Evolutionary conservation across 176 grass and related monocot species (phyloP), one percentile per base, ranked within the genome.

Genomic region (Dactylis glomerata): DNA sequence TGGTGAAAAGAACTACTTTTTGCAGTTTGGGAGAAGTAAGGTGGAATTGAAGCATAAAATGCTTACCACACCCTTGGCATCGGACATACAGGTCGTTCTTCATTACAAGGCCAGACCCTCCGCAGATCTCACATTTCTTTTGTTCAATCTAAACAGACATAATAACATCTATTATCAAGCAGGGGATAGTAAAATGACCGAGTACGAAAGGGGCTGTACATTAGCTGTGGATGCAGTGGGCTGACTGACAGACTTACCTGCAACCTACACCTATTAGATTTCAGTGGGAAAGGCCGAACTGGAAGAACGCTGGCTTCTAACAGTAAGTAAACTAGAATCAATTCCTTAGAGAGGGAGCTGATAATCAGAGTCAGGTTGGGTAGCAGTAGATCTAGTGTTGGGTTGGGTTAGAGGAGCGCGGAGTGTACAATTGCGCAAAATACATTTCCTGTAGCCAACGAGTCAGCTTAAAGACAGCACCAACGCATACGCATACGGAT

Each of bases 11-110:
- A 49, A 14, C 32, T 88, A 0, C 19, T 49, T 31, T 31, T 68
- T 52, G 20, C 62, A 36, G 34, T 10, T 20, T 7, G 1, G 6
- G 46, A 31, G 38, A 62, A 24, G 5, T 54, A 58, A 56, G 47
- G 8, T 45, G 54, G 44, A 36, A 61, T 7, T 57, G 40, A 20
- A 87, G 31, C 20, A 68, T 31, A 44, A 16, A 62, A 3, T 50
- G 81, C 82, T 31, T 93, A 98, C 93, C 96, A 78, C 96, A 98
- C 52, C 85, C 80, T 67, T 92, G 93, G 85, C 93, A 98, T 28
- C 93, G 91, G 30, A 90, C 85, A 76, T 87, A 95, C 33, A 83
- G 37, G 28, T 93, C 59, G 6, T 93, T 79, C 73, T 84, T 87
- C 41, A 84, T 71, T 19, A 92, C 91, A 56, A 98, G 93, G 19